Conservation (phyloP, 108 stramenopile genomes). For the Nannochloropsis oceanica region DNA sequence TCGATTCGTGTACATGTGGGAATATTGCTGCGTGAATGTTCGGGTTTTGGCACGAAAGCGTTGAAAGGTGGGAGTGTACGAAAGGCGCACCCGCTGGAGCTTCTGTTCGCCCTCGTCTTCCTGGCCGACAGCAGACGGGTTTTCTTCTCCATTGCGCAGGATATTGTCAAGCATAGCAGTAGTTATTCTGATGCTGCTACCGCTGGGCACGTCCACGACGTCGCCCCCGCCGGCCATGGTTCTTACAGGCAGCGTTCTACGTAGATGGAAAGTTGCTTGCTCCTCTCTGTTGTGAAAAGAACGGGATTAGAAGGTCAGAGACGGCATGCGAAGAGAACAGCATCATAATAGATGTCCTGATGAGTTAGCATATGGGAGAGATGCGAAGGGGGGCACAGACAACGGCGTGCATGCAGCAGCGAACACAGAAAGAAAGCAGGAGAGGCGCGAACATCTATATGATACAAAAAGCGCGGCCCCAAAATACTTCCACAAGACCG, state of each 20-base stretch:
- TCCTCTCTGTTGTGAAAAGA: no score
- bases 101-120: neutral
- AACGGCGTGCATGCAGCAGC: no score
- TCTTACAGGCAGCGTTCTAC: neutral
- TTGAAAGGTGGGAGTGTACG: neutral
- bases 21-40: constrained; percentile 21
- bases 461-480: no score
- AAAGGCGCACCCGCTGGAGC: neutral
- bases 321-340: no score
- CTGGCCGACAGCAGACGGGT: neutral
- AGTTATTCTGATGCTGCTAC: neutral
- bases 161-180: neutral
- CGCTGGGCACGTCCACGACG: neutral
- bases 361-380: no score
- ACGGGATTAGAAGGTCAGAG: no score
- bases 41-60: neutral
- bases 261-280: no score
- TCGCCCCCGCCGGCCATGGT: neutral
- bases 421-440: no score
- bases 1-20: constrained; percentile 30
- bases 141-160: neutral
- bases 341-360: no score
- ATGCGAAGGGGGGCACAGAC: no score
- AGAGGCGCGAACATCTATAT: no score
- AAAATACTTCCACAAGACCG: no score